These are phyloP conservation scores for Paramecium sexaurelia DNA, from an alignment of 73 alveolate species.

Conservation along the genomic window DNA sequence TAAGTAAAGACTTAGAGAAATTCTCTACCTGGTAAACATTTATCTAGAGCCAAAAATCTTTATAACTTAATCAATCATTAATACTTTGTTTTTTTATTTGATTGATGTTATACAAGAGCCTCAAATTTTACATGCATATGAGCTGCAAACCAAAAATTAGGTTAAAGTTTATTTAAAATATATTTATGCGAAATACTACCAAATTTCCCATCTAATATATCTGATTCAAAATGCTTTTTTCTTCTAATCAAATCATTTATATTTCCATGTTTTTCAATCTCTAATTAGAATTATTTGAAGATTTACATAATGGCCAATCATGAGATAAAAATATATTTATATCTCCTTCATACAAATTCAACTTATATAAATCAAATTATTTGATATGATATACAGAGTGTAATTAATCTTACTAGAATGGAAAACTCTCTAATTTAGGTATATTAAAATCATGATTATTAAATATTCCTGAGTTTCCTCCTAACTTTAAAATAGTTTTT, in stretches of 20 bases:
- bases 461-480: constrained; percentile 94
- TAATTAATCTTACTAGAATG: constrained; percentile 79
- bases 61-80: not conserved
- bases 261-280: constrained; percentile 47
- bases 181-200: constrained; percentile 70
- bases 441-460: constrained; percentile 81
- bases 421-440: constrained; percentile 81
- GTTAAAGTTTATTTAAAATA: constrained; percentile 64
- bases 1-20: constrained; percentile 63
- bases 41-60: constrained; percentile 77
- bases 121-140: constrained; percentile 81
- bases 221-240: constrained; percentile 62
- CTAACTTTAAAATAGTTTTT: constrained; percentile 77
- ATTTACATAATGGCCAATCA: constrained; percentile 90
- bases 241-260: constrained; percentile 22
- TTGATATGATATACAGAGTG: constrained; percentile 85
- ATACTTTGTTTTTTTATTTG: constrained; percentile 15
- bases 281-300: not conserved
- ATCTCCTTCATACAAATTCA: constrained; percentile 57
- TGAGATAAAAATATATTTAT: constrained; percentile 80
- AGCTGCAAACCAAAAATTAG: constrained; percentile 81
- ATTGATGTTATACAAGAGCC: constrained; percentile 53
- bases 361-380: constrained; percentile 85
- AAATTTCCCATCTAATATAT: constrained; percentile 54
- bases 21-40: constrained; percentile 76